Base-by-base conservation (phyloP, 352 stramenopile genomes). In the Phytopythium aichiense region DNA sequence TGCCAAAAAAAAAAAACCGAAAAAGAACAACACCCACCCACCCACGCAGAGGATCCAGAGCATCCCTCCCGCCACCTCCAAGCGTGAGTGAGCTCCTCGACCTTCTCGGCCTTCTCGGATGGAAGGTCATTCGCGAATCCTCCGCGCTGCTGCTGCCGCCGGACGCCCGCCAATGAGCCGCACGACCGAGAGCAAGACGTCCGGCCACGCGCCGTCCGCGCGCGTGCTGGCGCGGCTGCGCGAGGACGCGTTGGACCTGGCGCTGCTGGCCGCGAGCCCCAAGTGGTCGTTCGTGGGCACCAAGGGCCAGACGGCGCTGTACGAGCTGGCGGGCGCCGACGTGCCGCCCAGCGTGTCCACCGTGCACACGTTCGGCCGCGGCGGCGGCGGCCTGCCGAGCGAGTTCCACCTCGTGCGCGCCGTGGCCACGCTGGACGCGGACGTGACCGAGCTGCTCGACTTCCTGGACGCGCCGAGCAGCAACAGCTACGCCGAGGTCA, bases 391-490 rank as follows among this genome's bases (percentile, higher is more conserved):
- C 40, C 53, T 46, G 12, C 71, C 77, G 43, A 74, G 76, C 43
- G 81, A 88, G 56, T 91, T 83, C 56, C 88, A 88, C 59, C 46
- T 89, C n/a, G 76, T 89, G 30, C 73, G 82, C 37, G 79, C 68
- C 22, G 79, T 88, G 23, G 87, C 79, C 3, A 88, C 79, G 1
- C 68, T 88, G 5, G 64, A 81, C 53, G 68, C 68, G 7, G 72
- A 69, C 35, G 76, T 89, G 28, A 71, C 71, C 18, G 53, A 66
- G 5, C 64, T 88, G 69, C 66, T 91, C 18, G 66, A 76, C 48
- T 56, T 84, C 50, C 64, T 91, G 35, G 60, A 74, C 52, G 71
- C 79, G 42, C 69, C 63, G 4, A 78, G 71, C 2, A 86, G 68
- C 9, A 75, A 79, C 16, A 61, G 76, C 49, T 84, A 77, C 50